Conservation (phyloP, 371 early-diverging fungal species). For the Mortierella sp. region DNA sequence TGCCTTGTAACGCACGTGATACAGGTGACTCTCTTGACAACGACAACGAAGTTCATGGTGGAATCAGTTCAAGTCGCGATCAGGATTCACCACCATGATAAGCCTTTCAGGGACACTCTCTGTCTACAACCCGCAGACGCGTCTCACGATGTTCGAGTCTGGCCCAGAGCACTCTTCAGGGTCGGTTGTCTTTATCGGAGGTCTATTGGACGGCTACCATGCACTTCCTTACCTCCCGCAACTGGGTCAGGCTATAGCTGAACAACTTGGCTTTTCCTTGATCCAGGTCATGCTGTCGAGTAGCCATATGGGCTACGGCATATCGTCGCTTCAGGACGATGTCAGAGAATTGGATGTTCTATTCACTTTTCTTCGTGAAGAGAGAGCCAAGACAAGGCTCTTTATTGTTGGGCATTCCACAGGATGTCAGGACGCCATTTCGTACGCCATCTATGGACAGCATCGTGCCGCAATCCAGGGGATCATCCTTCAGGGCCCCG, state of each 20-base stretch:
- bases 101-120: conserved; percentile 40
- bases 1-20: no score
- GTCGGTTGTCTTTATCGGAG: conserved; percentile 60
- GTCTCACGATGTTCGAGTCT: conserved; percentile 62
- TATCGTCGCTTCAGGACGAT: conserved; percentile 56
- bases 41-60: no score
- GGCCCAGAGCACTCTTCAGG: conserved; percentile 49
- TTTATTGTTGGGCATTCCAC: conserved; percentile 68
- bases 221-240: conserved; percentile 58
- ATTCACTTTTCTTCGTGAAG: conserved; percentile 47
- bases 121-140: conserved; percentile 42
- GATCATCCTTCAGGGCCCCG: conserved; percentile 64
- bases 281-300: conserved; percentile 63
- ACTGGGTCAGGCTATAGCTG: conserved; percentile 37
- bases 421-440: conserved; percentile 63
- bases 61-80: no score
- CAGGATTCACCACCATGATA: conserved; percentile 17
- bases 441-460: conserved; percentile 57
- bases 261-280: conserved; percentile 55
- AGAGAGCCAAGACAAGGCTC: conserved; percentile 55
- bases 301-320: conserved; percentile 63
- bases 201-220: conserved; percentile 62
- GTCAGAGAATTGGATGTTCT: conserved; percentile 57
- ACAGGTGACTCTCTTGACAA: no score
- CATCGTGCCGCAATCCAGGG: conserved; percentile 50